Percentiles rank a stretch among this genome's conserved stretches.
Conservation (phyloP, 768 basidiomycete genomes). For the Leccinum longicurvipes region DNA sequence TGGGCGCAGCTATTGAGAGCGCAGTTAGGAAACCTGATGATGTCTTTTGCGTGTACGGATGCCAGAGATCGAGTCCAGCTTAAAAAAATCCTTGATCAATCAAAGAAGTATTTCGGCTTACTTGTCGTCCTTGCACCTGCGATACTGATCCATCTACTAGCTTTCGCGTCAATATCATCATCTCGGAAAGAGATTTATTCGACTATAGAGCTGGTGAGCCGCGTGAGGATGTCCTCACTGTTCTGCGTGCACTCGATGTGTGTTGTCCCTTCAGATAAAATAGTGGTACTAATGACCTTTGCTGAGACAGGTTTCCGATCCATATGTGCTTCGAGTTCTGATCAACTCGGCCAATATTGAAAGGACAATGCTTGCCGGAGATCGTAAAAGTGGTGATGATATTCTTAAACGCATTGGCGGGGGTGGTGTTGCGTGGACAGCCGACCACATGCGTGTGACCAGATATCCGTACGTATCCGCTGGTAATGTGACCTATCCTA, state of each 20-base stretch:
- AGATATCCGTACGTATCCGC: conserved; percentile 55
- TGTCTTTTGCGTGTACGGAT: conserved; percentile 73
- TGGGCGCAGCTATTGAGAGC: conserved; percentile 68
- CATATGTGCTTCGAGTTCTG: conserved; percentile 73
- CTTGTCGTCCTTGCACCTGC: background rate
- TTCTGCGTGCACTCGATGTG: conserved; percentile 81
- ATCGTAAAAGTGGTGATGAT: conserved; percentile 61
- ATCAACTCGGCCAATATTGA: conserved; percentile 78
- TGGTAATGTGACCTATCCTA: background rate
- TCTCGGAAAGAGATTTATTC: conserved; percentile 72
- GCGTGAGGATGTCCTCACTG: conserved; percentile 56
- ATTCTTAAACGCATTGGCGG: conserved; percentile 40
- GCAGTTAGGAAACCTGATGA: conserved; percentile 57
- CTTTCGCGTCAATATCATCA: conserved; percentile 49
- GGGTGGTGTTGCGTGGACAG: conserved; percentile 61
- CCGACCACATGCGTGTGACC: conserved; percentile 58
- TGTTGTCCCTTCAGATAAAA: conserved; percentile 12
- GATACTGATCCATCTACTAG: conserved; percentile 35
- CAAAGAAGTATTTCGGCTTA: conserved; percentile 57
- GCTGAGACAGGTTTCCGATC: conserved; percentile 61
- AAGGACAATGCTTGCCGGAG: conserved; percentile 57
- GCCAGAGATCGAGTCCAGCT: conserved; percentile 56
- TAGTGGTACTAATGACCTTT: background rate
- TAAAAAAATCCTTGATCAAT: conserved; percentile 50
- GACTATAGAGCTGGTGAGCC: conserved; percentile 78